Evolutionary conservation across 1,284 basidiomycete genomes (phyloP).

Genomic region (Veloporphyrellus conicus): DNA sequence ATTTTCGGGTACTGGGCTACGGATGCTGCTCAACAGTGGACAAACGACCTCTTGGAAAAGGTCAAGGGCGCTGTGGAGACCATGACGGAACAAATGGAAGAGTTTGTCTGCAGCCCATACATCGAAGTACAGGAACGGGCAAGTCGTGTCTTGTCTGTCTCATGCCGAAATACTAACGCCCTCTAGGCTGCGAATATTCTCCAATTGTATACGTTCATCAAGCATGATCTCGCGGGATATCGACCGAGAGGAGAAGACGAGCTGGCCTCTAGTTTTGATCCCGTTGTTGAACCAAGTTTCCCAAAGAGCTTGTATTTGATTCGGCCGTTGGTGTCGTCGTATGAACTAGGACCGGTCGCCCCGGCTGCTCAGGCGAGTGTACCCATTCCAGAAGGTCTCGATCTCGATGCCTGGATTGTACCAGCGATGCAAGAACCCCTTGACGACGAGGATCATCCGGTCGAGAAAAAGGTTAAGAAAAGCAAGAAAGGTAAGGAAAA

Average conservation of each 20-base stretch:
- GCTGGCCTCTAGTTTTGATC: slow-evolving; percentile 38
- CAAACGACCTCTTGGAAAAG: slow-evolving; percentile 59
- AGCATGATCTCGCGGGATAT: slow-evolving; percentile 70
- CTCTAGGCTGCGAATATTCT: slow-evolving; percentile 72
- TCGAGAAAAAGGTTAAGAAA: slow-evolving; percentile 38
- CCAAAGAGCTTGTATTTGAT: slow-evolving; percentile 91
- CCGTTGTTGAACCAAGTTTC: slow-evolving; percentile 44
- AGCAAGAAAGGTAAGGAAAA: slow-evolving; percentile 52
- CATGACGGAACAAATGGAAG: slow-evolving; percentile 53
- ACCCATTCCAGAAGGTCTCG: slow-evolving; percentile 75
- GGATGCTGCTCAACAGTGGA: slow-evolving; percentile 72
- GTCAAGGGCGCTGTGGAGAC: slow-evolving; percentile 60
- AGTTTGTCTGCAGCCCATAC: slow-evolving; percentile 56
- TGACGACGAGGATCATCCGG: slow-evolving; percentile 27
- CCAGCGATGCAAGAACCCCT: slow-evolving; percentile 51
- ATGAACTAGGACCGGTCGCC: slow-evolving; percentile 86
- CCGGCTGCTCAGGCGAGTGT: slow-evolving; percentile 77
- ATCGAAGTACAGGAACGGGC: slow-evolving; percentile 92
- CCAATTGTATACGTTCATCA: slow-evolving; percentile 77
- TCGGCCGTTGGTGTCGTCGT: slow-evolving; percentile 71
- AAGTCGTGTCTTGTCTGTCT: slow-evolving; percentile 29
- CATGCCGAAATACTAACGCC: not conserved
- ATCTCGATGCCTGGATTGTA: slow-evolving; percentile 83
- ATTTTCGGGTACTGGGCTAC: slow-evolving; percentile 84
- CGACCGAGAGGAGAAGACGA: slow-evolving; percentile 43